Evolutionary conservation across 768 basidiomycete species (phyloP).

Genomic region (Tremella yokohamensis): DNA sequence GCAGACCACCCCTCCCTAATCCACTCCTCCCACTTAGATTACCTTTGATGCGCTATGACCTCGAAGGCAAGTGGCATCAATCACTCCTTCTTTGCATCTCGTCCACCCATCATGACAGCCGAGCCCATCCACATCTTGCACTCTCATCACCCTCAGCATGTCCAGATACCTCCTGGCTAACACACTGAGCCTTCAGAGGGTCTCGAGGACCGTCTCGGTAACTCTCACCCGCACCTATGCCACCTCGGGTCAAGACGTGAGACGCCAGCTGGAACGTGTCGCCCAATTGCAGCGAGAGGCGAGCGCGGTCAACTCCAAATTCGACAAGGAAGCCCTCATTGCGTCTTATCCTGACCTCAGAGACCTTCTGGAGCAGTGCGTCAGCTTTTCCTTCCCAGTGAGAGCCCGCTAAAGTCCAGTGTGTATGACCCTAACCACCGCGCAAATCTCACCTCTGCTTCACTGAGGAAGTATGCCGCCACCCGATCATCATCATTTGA

Average conservation of each 20-base stretch:
- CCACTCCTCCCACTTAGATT: too few species aligned
- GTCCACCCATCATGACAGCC: too few species aligned
- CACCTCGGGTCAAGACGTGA: not conserved
- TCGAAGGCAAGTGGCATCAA: too few species aligned
- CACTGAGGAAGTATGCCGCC: slow-evolving; percentile 16
- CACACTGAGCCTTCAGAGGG: too few species aligned
- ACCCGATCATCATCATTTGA: not conserved
- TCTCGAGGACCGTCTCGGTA: not conserved
- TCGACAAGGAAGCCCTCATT: slow-evolving; percentile 35
- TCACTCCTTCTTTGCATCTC: too few species aligned
- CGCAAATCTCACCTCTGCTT: slow-evolving; percentile 26
- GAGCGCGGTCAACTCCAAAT: slow-evolving; percentile 32
- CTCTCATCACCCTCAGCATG: too few species aligned
- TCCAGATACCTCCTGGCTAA: too few species aligned
- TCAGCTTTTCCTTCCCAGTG: not conserved
- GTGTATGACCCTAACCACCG: slow-evolving; percentile 37
- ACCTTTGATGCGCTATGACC: too few species aligned
- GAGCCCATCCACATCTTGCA: too few species aligned
- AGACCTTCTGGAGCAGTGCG: slow-evolving; percentile 41
- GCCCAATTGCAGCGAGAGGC: slow-evolving; percentile 29
- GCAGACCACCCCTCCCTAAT: too few species aligned
- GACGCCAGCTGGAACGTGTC: slow-evolving; percentile 26
- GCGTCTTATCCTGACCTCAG: slow-evolving; percentile 39
- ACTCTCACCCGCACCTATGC: not conserved
- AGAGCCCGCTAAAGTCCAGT: slow-evolving; percentile 11